Evolutionary conservation across 2,329 filamentous ascomycete genomes (phyloP).

Genomic region (Tolypocladium capitatum): DNA sequence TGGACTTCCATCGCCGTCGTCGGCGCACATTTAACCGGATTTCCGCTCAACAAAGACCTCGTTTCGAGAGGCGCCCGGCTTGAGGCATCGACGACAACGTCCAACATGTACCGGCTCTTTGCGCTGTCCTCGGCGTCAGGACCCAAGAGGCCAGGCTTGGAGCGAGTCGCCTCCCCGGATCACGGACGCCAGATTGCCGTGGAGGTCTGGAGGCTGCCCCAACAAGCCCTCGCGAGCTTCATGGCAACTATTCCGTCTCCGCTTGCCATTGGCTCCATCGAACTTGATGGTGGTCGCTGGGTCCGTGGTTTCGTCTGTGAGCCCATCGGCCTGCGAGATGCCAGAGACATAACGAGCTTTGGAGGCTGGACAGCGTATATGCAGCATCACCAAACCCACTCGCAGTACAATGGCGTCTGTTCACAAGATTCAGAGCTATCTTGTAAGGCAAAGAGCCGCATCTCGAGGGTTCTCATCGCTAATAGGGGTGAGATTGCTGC

Average conservation of each 20-base stretch:
- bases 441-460: not conserved
- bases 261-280: conserved; percentile 21
- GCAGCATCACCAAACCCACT: not conserved
- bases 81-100: conserved; percentile 12
- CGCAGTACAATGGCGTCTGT: conserved; percentile 1
- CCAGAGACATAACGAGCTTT: conserved; percentile 17
- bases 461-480: conserved; percentile 43
- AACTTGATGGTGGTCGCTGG: conserved; percentile 20
- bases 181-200: conserved; percentile 17
- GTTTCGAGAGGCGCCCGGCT: conserved; percentile 15
- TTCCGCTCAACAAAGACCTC: conserved; percentile 21
- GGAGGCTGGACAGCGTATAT: conserved; percentile 19
- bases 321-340: conserved; percentile 15
- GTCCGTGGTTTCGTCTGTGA: conserved; percentile 24
- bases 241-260: conserved; percentile 19
- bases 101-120: conserved; percentile 16
- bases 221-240: conserved; percentile 15
- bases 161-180: conserved; percentile 9
- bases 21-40: conserved; percentile 20
- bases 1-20: conserved; percentile 17
- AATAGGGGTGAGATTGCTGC: conserved; percentile 66
- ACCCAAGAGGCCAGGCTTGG: conserved; percentile 18
- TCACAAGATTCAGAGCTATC: not conserved
- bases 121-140: conserved; percentile 9
- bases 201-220: conserved; percentile 22